phyloP scores from a whole-genome alignment of 139 green algal genomes.

The Micractinium conductrix region DNA sequence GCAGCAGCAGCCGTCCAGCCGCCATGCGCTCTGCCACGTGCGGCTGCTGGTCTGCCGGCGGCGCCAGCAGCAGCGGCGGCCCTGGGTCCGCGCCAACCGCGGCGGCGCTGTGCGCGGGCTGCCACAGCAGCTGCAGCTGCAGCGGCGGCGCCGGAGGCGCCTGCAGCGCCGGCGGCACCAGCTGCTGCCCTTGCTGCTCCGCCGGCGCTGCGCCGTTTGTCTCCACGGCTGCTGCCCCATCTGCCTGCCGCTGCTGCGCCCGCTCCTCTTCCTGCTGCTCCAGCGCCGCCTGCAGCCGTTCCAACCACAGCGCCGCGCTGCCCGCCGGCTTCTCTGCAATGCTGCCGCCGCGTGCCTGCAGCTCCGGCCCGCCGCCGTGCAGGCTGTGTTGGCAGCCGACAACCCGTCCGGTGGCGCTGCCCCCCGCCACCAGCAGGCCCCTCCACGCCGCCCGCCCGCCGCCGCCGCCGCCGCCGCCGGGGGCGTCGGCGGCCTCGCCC shows the following conservation, averaged over 20 bases:
- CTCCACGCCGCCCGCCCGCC: not conserved
- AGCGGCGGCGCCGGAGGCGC: slow-evolving; percentile 8
- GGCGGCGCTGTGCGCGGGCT: not conserved
- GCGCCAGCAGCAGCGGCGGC: slow-evolving; percentile 9
- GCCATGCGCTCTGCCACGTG: not conserved
- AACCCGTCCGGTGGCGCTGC: not conserved
- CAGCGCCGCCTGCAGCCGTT: not conserved
- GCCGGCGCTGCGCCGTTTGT: not conserved
- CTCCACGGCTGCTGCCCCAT: not conserved
- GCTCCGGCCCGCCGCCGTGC: not conserved
- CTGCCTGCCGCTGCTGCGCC: not conserved
- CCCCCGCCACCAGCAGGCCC: not conserved
- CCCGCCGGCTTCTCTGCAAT: slow-evolving; percentile 1
- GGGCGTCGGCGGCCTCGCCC: not conserved
- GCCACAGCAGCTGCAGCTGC: slow-evolving; percentile 6
- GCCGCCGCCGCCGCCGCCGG: not conserved
- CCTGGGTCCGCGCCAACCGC: not conserved
- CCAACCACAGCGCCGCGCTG: not conserved
- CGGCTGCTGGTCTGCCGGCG: slow-evolving; percentile 13
- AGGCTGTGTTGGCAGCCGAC: slow-evolving; percentile 5
- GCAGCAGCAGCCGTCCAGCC: slow-evolving; percentile 8
- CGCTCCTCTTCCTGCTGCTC: slow-evolving; percentile 19
- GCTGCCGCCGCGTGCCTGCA: not conserved
- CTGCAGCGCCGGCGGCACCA: not conserved
- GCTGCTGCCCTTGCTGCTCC: not conserved